Percentiles rank a stretch among this genome's conserved stretches.
Evolutionary conservation across 768 basidiomycete species (phyloP).

Genomic region (Paxillus involutus): DNA sequence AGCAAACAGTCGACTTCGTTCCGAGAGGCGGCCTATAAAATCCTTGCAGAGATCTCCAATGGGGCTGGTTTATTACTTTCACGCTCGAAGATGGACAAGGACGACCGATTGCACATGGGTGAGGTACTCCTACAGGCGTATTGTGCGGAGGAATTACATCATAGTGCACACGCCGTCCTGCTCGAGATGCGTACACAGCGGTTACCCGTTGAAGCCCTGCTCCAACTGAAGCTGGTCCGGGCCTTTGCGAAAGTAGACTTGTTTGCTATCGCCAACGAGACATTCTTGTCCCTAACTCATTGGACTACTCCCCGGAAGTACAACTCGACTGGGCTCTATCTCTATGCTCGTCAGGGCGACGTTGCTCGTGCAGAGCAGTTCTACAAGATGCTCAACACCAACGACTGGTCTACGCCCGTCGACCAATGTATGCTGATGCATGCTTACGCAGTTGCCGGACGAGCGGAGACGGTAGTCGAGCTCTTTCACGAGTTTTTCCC

Average conservation of each 20-base stretch:
- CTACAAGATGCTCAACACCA: slow-evolving; percentile 37
- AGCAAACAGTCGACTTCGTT: slow-evolving; percentile 22
- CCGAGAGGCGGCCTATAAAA: slow-evolving; percentile 23
- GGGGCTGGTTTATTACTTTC: slow-evolving; percentile 27
- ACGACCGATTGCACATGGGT: slow-evolving; percentile 32
- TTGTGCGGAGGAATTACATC: slow-evolving; percentile 29
- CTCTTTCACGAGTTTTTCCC: slow-evolving; percentile 62
- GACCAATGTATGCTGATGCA: slow-evolving; percentile 53
- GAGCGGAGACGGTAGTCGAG: slow-evolving; percentile 38
- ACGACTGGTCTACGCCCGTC: slow-evolving; percentile 21
- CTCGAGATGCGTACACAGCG: slow-evolving; percentile 39
- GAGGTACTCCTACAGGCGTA: slow-evolving; percentile 43
- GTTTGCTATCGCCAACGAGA: slow-evolving; percentile 43
- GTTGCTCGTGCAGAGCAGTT: slow-evolving; percentile 40
- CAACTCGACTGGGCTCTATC: slow-evolving; percentile 48
- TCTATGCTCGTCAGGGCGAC: slow-evolving; percentile 56
- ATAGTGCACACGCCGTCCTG: slow-evolving; percentile 41
- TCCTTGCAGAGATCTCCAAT: slow-evolving; percentile 33
- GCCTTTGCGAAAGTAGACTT: slow-evolving; percentile 40
- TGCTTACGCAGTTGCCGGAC: slow-evolving; percentile 50
- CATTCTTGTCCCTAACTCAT: slow-evolving; percentile 37
- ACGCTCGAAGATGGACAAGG: slow-evolving; percentile 22
- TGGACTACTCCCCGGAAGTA: slow-evolving; percentile 16
- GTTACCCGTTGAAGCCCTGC: slow-evolving; percentile 27
- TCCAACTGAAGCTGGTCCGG: slow-evolving; percentile 39